Evolutionary conservation across 1,284 basidiomycete genomes (phyloP), one percentile per base, ranked within the genome.

Genomic region (Boletus hoseneyae): DNA sequence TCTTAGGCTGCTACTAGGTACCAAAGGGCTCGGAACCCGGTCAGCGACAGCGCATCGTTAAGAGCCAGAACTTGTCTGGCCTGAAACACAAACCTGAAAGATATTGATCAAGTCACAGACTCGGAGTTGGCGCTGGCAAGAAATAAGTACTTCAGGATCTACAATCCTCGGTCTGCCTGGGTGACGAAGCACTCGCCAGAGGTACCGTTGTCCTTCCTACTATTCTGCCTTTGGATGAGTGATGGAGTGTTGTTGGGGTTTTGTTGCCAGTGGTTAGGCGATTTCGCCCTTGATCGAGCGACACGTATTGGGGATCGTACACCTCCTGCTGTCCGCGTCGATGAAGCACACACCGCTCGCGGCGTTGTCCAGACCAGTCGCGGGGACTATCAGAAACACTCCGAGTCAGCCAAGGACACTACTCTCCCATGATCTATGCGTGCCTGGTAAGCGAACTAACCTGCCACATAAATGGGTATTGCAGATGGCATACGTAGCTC

Each of bases 341-440:
- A 68, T 94, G 15, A 70, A 77, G 51, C 78, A 88, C 54, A 95
- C 92, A 0, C 85, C 88, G 1, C 71, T 93, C 29, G 92, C 89
- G 3, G 87, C 89, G 0, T 76, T 95, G 9, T 87, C 90, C 1
- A 80, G 92, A 10, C 88, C 89, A 1, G 73, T 93, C 13, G 90
- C 87, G 3, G 92, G 92, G 0, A 86, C 88, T 7, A 70, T 83
- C 50, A 70, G 70, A 25, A 77, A 78, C 32, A 85, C 85, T 0
- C 73, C 16, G 16, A 16, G 16, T 7, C 69, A 72, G 41, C 76
- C 83, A 2, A 72, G 78, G 54, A 77, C 78, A 6, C 58, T 71
- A 8, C 68, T 87, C 30, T 87, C 87, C 12, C 79, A 85, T 63
- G 85, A 92, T 58, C 87, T 85, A 8, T 74, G 80, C 6, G 70